These are phyloP conservation scores for Medicago truncatula DNA, from an alignment of 306 rosid genomes.

Conservation along the genomic window DNA sequence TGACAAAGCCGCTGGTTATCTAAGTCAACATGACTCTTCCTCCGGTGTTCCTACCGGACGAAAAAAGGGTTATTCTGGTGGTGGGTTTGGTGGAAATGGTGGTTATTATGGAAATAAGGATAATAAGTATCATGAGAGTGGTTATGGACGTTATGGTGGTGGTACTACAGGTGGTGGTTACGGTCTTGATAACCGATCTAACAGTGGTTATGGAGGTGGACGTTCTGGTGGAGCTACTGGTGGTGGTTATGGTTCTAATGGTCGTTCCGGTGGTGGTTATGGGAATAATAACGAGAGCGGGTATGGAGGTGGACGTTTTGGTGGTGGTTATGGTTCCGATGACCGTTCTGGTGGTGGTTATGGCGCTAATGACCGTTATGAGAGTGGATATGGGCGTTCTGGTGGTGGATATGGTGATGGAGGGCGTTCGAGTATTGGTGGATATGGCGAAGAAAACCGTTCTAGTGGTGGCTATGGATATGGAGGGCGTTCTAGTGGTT, in stretches of 20 bases:
- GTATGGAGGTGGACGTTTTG: not conserved
- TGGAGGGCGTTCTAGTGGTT: not conserved
- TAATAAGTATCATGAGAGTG: not conserved
- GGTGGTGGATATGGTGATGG: no score
- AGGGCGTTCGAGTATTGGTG: no score
- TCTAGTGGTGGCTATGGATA: no score
- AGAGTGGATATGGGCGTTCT: conserved; percentile 1
- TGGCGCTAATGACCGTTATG: not conserved
- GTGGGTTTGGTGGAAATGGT: conserved; percentile 15
- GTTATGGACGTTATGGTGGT: not conserved
- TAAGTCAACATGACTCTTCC: conserved; percentile 32
- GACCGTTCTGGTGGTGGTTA: not conserved
- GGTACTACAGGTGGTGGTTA: not conserved
- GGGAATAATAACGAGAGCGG: not conserved
- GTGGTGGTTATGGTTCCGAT: not conserved
- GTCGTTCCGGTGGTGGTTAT: not conserved
- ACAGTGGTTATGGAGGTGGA: not conserved
- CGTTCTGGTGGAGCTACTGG: not conserved
- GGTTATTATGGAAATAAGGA: conserved; percentile 18
- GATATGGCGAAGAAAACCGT: no score
- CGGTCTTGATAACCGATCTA: not conserved
- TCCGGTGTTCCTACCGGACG: not conserved
- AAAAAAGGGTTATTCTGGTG: not conserved
- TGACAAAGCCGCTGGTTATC: conserved; percentile 44
- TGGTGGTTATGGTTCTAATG: conserved; percentile 4